Base-by-base conservation (phyloP, 768 basidiomycete species). In the Tricholoma matsutake region DNA sequence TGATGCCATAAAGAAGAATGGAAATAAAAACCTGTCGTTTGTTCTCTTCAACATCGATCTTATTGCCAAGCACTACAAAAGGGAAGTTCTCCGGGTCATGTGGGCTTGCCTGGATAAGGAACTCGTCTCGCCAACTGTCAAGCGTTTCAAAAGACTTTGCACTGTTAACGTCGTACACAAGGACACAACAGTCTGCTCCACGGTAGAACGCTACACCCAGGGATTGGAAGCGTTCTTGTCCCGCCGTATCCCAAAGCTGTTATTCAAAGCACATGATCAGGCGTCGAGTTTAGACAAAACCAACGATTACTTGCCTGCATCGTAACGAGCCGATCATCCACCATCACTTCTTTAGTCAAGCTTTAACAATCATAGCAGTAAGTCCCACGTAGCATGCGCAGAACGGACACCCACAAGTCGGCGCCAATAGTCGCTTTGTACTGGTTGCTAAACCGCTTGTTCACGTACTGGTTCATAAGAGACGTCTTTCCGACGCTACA, bases 381-480 rank as follows among this genome's bases (percentile, higher is more conserved):
- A 68, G 72, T 72, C 65, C 61, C 57, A 59, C 49, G 29, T 54
- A 37, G 56, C 52, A 37, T 58, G 56, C 60, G 62, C 51, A 53
- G 47, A 65, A 60, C 54, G 56, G 51, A 54, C 54, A 83, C 92
- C 62, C 77, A 94, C 92, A 96, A 96, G 84, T 96, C 94, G 61
- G 94, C 94, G 61, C 94, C 94, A 72, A 96, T 96, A 63, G 97
- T 98, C 16, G 97, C 97, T 80, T 98, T 98, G 85, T 99, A 99
- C 79, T 98, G 96, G 79, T 96, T 97, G 75, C 92, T 94, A 78
- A 98, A 99, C 63, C 97, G 91, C 77, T 98, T 98, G 86, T 98
- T 98, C 65, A 99, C 97, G 80, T 97, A 98, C 79, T 99, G 97
- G 81, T 98, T 98, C 97, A 99, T 99, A 69, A 99, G 89, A 29